Evolutionary conservation across 1,139 yeast genomes (phyloP), one percentile per base, ranked within the genome.

Genomic region (Hansenula lynferdii): DNA sequence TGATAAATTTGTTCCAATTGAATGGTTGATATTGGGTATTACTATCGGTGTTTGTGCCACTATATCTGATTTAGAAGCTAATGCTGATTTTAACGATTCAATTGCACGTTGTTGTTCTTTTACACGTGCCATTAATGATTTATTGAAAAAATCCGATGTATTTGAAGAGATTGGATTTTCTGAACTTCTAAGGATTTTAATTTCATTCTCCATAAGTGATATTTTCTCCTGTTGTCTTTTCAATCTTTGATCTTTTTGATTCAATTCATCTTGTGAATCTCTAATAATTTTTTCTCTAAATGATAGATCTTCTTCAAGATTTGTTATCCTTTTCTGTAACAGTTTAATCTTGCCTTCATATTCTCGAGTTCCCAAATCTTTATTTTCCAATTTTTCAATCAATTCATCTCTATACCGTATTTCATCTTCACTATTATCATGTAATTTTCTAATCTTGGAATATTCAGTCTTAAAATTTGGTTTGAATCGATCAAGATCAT

Each of bases 241-340:
- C 5, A 51, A 42, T 35, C 22, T 34, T 4, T 22, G 17, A 14
- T 40, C 35, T 19, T 43, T 42, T 38, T 30, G 43, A 27, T 28
- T 45, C 37, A 57, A 39, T 18, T 48, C 51, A 6, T 45, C 34
- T 14, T 58, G 57, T 37, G 50, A 57, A 9, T 51, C 50, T 4
- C 49, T 34, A 3, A 60, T 54, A 9, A 58, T 39, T 26, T 48
- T 46, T 36, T 60, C 64, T 37, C 57, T 50, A 36, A 51, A 51
- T 1, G 43, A 21, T 6, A 57, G 44, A 32, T 57, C 61, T 10
- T 53, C 57, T 25, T 56, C 54, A 37, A 49, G 33, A 8, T 44
- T 42, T 14, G 36, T 34, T 20, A 52, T 39, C 7, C 39, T 36
- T 2, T 32, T 39, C 8, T 37, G 21, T 14, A 45, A 22, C 4